Base-by-base conservation (phyloP, 176 grass and related monocot species). In the Themeda triandra region DNA sequence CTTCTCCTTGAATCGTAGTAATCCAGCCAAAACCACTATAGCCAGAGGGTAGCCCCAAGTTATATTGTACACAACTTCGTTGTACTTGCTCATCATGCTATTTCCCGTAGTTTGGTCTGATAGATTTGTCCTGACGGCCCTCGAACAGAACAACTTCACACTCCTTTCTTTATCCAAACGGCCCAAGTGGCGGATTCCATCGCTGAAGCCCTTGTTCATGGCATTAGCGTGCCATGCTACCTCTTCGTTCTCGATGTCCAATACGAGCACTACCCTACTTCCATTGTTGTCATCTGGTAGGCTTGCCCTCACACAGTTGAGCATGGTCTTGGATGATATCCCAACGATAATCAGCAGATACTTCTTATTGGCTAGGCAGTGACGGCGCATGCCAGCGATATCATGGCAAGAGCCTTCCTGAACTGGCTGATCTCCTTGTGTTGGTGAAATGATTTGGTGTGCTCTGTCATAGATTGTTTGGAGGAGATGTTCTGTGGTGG, bases 1-100 rank as follows among this genome's bases (percentile, higher is more conserved):
- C 4, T 32, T 78, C 44, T 84, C 82, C 51, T 85, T 85, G 24
- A 67, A 85, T 19, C 64, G 46, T 17, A 85, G 49, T 2, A 85
- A 65, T 42, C 83, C 74, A 1, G 83, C 63, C 19, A 85, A 53
- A 58, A 85, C 33, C 13, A 78, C 35, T 27, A 85, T 85, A 8
- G 74, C 48, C 63, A 85, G 66, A 68, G 83, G 83, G 31, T 56
- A 28, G 13, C 83, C 83, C 9, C 58, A 51, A 4, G 83, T 85
- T 69, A 70, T 68, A 23, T 44, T 13, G 32, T 69, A 58, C 6
- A 85, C 7, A 70, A 28, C 14, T 60, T 58, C 40, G 2, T 69
- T 37, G 7, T 60, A 44, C 2, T 7, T 71, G 15, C 21, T 69
- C 35, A 39, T 39, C 36, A 59, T 59, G 23, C 3, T 25, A 10